phyloP scores from a whole-genome alignment of 306 rosid species.

The Vachellia collinsii region DNA sequence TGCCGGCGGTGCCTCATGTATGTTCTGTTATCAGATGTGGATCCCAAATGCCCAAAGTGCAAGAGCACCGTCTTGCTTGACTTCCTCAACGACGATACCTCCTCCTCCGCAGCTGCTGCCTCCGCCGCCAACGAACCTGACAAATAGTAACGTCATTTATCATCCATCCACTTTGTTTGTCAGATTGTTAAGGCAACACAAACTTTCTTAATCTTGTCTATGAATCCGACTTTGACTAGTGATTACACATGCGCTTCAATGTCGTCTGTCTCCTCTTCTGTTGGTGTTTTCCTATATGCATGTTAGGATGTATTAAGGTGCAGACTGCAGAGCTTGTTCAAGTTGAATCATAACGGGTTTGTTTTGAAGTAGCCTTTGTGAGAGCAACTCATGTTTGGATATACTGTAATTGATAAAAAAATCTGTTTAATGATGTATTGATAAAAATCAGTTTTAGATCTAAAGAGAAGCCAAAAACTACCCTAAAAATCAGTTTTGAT shows the following conservation, averaged over 20 bases:
- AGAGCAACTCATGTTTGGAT: no score
- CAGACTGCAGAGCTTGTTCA: background rate
- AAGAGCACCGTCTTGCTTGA: constrained; percentile 54
- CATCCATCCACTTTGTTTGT: background rate
- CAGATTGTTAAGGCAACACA: background rate
- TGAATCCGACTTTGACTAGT: background rate
- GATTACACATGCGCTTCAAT: background rate
- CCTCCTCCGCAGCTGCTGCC: background rate
- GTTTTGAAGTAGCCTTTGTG: no score
- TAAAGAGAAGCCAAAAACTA: no score
- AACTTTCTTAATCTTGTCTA: background rate
- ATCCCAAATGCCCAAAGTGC: constrained; percentile 66
- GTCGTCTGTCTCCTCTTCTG: background rate
- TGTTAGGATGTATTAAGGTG: background rate
- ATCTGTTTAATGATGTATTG: no score
- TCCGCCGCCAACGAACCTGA: constrained; percentile 3
- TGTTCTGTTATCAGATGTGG: constrained; percentile 51
- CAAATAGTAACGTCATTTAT: background rate
- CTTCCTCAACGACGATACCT: constrained; percentile 29
- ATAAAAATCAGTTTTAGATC: no score
- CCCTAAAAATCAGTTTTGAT: no score
- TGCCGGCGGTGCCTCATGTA: constrained; percentile 65
- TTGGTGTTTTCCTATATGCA: background rate
- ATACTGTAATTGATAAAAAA: no score
- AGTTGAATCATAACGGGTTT: background rate